Conservation (phyloP, 768 basidiomycete species). For the Serendipita vermifera region DNA sequence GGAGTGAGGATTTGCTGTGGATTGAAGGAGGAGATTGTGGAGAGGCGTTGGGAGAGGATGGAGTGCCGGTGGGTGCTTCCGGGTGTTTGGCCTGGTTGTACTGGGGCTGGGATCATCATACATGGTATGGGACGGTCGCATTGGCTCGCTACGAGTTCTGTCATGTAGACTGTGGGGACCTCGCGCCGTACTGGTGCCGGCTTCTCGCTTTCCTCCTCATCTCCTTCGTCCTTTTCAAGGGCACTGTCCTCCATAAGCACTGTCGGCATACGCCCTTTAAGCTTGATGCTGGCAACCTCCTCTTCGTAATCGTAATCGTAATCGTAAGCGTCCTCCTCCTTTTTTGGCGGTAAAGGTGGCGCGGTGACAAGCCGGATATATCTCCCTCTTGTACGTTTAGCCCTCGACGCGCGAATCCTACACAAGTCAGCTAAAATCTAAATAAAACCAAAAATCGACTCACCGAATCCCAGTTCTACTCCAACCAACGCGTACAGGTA, state of each 20-base stretch:
- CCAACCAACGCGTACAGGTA: no score
- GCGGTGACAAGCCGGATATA: conserved; percentile 3
- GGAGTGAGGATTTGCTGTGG: neutral
- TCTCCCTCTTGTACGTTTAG: no score
- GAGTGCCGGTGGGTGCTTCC: no score
- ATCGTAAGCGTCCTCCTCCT: no score
- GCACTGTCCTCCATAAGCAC: neutral
- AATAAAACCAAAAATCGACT: no score
- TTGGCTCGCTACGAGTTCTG: neutral
- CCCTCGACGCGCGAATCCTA: no score
- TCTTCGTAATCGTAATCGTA: no score
- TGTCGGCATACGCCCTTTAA: neutral
- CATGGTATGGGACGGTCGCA: neutral
- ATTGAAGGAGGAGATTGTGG: neutral
- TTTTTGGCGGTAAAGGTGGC: neutral
- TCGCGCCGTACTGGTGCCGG: neutral
- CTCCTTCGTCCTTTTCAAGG: neutral
- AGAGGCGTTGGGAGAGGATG: no score
- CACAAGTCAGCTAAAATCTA: no score
- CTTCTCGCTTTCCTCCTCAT: neutral
- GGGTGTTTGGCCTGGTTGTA: neutral
- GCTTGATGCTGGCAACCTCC: no score
- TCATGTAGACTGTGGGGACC: neutral
- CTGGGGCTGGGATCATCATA: neutral
- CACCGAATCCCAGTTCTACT: no score